Conservation (phyloP, 2,329 filamentous ascomycete species). For the Sporothrix pallida region DNA sequence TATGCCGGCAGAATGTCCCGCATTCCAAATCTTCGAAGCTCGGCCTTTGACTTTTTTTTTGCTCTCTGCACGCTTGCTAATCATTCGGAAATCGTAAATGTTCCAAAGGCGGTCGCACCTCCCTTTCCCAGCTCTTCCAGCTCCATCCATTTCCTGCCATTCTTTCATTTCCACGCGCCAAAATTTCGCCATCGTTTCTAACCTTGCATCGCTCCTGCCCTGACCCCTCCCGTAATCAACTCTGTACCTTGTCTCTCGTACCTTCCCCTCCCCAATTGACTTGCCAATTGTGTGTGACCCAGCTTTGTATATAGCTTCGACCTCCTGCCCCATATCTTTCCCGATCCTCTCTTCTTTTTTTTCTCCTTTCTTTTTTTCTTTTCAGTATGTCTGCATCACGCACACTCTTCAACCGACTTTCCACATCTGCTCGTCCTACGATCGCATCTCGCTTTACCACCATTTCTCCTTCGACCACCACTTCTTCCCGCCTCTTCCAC, state of each 20-base stretch:
- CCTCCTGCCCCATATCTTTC: slow-evolving; percentile 16
- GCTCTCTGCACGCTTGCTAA: slow-evolving; percentile 18
- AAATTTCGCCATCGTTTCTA: slow-evolving; percentile 21
- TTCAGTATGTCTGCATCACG: slow-evolving; percentile 29
- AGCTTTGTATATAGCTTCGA: slow-evolving; percentile 25
- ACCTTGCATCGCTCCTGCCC: slow-evolving; percentile 17
- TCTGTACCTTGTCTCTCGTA: not conserved
- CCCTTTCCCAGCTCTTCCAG: not conserved
- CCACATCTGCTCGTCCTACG: slow-evolving; percentile 19
- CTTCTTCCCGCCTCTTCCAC: slow-evolving; percentile 34
- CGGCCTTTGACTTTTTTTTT: not conserved
- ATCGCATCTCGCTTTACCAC: not conserved
- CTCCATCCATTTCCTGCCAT: slow-evolving; percentile 7
- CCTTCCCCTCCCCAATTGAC: not conserved
- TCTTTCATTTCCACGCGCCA: not conserved
- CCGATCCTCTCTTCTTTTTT: slow-evolving; percentile 12
- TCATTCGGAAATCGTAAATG: slow-evolving; percentile 12
- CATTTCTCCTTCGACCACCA: not conserved
- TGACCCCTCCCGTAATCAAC: slow-evolving; percentile 9
- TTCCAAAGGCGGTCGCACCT: slow-evolving; percentile 13
- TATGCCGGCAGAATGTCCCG: slow-evolving; percentile 16
- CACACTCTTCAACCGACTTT: slow-evolving; percentile 24
- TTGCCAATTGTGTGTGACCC: not conserved
- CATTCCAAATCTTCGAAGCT: slow-evolving; percentile 9
- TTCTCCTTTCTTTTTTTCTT: not conserved